phyloP scores from a whole-genome alignment of 2,329 filamentous ascomycete species.

The Fusarium robinianum region DNA sequence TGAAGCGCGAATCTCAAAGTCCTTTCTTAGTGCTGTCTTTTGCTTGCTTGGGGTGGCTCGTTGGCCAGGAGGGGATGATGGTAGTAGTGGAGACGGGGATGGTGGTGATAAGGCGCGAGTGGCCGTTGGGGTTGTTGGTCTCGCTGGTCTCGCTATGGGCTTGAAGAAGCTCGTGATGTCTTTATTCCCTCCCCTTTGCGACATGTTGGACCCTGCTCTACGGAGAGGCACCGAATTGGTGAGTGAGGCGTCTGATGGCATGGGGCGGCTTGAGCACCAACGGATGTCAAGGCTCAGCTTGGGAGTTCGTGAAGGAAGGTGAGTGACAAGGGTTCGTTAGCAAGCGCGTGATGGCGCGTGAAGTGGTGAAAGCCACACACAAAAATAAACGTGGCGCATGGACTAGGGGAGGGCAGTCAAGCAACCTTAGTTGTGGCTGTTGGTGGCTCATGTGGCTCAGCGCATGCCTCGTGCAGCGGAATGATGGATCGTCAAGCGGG shows the following conservation, averaged over 20 bases:
- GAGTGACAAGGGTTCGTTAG: too few relatives aligned
- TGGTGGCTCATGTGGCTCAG: constrained; percentile 22
- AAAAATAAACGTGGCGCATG: too few relatives aligned
- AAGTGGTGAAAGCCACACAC: too few relatives aligned
- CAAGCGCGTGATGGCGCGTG: too few relatives aligned
- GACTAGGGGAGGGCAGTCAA: too few relatives aligned
- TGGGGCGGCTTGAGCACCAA: neutral
- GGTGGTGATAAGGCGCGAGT: constrained; percentile 10
- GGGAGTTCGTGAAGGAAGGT: too few relatives aligned
- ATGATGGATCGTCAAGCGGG: constrained; percentile 2
- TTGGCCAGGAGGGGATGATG: constrained; percentile 34
- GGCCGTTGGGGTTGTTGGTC: constrained; percentile 13
- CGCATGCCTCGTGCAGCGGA: constrained; percentile 6
- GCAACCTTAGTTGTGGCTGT: too few relatives aligned
- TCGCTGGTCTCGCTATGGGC: constrained; percentile 30
- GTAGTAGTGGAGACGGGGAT: constrained; percentile 26
- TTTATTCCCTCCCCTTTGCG: constrained; percentile 36
- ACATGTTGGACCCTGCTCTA: constrained; percentile 21
- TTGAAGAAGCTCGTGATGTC: constrained; percentile 48
- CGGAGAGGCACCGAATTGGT: neutral
- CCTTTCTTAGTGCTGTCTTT: constrained; percentile 45
- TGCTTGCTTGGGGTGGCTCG: constrained; percentile 35
- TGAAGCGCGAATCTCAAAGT: constrained; percentile 68
- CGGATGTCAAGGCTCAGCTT: too few relatives aligned
- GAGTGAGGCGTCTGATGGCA: neutral